Conservation (phyloP, 345 rosid genomes). For the Garcia nutans region DNA sequence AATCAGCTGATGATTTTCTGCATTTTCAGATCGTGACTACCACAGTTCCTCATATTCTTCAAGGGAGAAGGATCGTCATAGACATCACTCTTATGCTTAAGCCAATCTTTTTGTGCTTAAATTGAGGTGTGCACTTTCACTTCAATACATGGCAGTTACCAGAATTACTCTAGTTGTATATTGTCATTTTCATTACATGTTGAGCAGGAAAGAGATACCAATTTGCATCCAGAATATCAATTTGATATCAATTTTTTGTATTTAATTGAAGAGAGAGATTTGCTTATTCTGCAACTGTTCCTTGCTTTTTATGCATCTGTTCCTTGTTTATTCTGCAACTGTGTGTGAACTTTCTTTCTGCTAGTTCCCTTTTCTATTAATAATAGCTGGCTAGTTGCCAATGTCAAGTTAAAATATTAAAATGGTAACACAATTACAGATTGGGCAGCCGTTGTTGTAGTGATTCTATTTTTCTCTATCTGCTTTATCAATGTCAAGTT, state of each 20-base stretch:
- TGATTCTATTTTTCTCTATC: neutral
- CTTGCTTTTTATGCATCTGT: neutral
- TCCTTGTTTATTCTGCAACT: neutral
- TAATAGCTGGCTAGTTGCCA: neutral
- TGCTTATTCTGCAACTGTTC: neutral
- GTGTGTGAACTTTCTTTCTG: neutral
- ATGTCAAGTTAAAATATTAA: too few relatives aligned
- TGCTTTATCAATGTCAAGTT: too few relatives aligned
- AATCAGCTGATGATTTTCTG: neutral
- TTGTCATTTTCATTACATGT: neutral
- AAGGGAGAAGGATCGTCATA: constrained; percentile 64
- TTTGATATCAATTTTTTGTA: neutral
- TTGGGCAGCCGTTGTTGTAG: neutral
- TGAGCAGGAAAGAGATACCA: neutral
- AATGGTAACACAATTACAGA: too few relatives aligned
- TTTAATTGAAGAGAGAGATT: neutral
- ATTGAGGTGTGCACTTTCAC: neutral
- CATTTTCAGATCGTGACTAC: constrained; percentile 53
- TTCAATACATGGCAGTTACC: neutral
- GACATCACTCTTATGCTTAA: constrained; percentile 43
- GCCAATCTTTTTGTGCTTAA: neutral
- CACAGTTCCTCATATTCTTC: constrained; percentile 54
- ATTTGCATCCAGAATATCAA: neutral
- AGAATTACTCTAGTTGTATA: neutral
- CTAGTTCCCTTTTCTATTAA: neutral